Percentiles rank a stretch among this genome's conserved stretches.
Conservation (phyloP, 176 grass and related monocot genomes). For the Bothriochloa decipiens region DNA sequence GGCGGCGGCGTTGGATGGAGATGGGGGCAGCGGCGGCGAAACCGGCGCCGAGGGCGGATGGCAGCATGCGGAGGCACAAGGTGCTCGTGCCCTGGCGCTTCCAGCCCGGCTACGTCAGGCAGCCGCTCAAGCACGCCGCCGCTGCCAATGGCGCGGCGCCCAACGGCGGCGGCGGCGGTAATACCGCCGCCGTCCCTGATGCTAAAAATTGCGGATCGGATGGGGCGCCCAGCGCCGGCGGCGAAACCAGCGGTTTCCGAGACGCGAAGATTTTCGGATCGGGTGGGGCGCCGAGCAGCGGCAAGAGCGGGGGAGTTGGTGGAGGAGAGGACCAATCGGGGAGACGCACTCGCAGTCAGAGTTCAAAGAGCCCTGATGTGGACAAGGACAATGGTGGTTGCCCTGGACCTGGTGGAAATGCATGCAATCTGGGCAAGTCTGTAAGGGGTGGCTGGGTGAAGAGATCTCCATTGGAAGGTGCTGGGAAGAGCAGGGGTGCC, state of each 20-base stretch:
- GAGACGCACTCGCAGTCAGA: background rate
- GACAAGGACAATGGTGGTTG: background rate
- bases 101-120: slow-evolving; percentile 42
- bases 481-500: background rate
- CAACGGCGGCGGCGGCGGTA: background rate
- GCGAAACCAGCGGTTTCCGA: background rate
- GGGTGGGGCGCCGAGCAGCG: background rate
- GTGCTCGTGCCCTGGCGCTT: slow-evolving; percentile 49
- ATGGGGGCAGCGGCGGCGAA: background rate
- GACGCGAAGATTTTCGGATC: background rate
- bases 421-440: background rate
- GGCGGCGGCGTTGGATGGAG: slow-evolving; percentile 36
- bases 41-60: slow-evolving; percentile 13
- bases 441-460: background rate
- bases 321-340: background rate
- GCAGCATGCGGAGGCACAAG: slow-evolving; percentile 45
- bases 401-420: too few relatives aligned
- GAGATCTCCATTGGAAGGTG: background rate
- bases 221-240: background rate
- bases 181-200: background rate
- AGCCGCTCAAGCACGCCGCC: slow-evolving; percentile 1
- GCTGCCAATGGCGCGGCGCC: background rate
- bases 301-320: background rate
- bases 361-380: slow-evolving; percentile 2
- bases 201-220: background rate